Base-by-base conservation (phyloP, 208 protist species). In the Trypanosoma avium region DNA sequence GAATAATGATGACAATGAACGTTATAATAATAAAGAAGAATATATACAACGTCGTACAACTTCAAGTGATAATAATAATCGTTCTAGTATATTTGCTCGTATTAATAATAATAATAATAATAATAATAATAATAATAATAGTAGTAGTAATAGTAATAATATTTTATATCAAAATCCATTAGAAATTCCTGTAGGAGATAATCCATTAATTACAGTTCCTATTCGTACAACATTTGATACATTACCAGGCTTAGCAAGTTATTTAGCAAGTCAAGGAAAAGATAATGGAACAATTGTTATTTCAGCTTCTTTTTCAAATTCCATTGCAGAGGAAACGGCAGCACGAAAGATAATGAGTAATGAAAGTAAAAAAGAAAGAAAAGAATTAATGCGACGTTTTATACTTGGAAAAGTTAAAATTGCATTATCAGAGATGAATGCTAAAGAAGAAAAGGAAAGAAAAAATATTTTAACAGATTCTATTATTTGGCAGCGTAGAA, bases 401-500 rank as follows among this genome's bases (percentile, higher is more conserved):
- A 26, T 30, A 29, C 26, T 60, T 10, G 54, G 54, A 17, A 4
- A 26, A 7, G 54, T 60, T 15, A 3, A 26, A 24, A 60, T 60
- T 33, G 35, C 54, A 32, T 26, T 60, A 22, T 48, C 35, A 21
- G 35, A 60, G 24, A 60, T 60, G 40, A 60, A 38, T 19, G 36
- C 29, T 12, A 17, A 47, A 21, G 54, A 60, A 22, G 40, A 60
- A 21, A 43, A 22, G 12, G 33, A 80, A 54, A 35, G 49, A 61
- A 56, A 74, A 43, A 36, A 53, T 1, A 74, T 83, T 15, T 22
- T 83, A 26, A 74, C 63, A 49, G 77, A 81, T 30, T 69, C 76
- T 62, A 65, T 81, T 27, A 45, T 76, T 45, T 80, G 76, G 77
- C 70, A 62, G 19, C 45, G 79, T 5, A 50, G 55, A 24, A 67